Percentiles rank a stretch among this genome's conserved stretches.
Evolutionary conservation across 805 yeast species (phyloP).

Genomic region (Geotrichum ghanense): DNA sequence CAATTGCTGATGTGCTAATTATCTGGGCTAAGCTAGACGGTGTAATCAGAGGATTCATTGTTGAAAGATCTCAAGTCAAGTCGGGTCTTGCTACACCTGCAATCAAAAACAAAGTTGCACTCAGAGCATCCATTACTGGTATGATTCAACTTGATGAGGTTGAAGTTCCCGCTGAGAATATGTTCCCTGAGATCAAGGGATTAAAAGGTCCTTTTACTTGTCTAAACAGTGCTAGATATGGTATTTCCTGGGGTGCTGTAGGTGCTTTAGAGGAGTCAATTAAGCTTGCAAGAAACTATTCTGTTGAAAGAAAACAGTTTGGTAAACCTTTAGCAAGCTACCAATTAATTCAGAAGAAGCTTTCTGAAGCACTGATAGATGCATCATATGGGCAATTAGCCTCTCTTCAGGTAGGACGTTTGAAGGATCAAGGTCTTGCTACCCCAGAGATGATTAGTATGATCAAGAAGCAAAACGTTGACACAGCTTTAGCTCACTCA

Average conservation of each 20-base stretch:
- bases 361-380: slow-evolving; percentile 33
- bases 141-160: slow-evolving; percentile 33
- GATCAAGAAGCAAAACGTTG: slow-evolving; percentile 34
- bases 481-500: slow-evolving; percentile 28
- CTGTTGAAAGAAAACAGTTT: slow-evolving; percentile 32
- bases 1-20: slow-evolving; percentile 32
- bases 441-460: slow-evolving; percentile 34
- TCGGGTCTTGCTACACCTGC: slow-evolving; percentile 29
- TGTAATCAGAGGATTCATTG: slow-evolving; percentile 31
- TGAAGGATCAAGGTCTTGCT: slow-evolving; percentile 27
- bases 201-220: slow-evolving; percentile 36
- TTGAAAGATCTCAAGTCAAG: slow-evolving; percentile 26
- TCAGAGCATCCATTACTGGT: slow-evolving; percentile 33
- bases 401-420: slow-evolving; percentile 31
- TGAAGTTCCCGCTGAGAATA: slow-evolving; percentile 32
- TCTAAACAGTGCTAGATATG: slow-evolving; percentile 32
- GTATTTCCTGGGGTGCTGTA: slow-evolving; percentile 34
- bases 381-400: slow-evolving; percentile 29
- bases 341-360: slow-evolving; percentile 32
- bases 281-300: slow-evolving; percentile 26
- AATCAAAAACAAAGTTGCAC: slow-evolving; percentile 28
- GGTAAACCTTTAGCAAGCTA: slow-evolving; percentile 29
- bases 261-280: slow-evolving; percentile 34
- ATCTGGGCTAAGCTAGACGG: slow-evolving; percentile 37
- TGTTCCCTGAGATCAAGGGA: slow-evolving; percentile 29